Evolutionary conservation across 1,284 basidiomycete species (phyloP).

Genomic region (Bjerkandera adusta): DNA sequence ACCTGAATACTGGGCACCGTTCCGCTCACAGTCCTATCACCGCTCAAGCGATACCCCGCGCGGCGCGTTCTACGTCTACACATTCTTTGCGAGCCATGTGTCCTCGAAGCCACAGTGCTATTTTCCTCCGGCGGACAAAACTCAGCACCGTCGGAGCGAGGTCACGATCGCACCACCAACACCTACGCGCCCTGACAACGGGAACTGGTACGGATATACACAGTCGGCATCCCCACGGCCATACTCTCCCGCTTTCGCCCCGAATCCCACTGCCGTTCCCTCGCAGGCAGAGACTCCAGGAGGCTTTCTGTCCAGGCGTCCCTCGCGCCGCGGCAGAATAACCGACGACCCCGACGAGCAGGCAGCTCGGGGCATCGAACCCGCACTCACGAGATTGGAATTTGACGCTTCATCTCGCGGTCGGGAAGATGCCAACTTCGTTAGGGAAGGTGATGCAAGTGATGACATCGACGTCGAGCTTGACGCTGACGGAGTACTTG

Average conservation of each 20-base stretch:
- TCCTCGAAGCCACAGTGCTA: slow-evolving; percentile 6
- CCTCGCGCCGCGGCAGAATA: not conserved
- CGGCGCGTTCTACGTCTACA: slow-evolving; percentile 18
- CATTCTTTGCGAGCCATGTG: slow-evolving; percentile 18
- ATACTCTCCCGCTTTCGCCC: slow-evolving; percentile 9
- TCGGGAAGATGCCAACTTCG: no score
- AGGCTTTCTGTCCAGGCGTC: no score
- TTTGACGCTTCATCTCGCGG: no score
- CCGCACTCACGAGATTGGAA: not conserved
- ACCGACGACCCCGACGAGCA: no score
- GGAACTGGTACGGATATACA: slow-evolving; percentile 7
- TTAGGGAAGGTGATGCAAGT: no score
- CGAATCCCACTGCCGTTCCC: not conserved
- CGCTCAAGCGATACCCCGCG: not conserved
- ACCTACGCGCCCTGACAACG: not conserved
- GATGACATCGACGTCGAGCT: not conserved
- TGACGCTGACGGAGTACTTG: slow-evolving; percentile 8
- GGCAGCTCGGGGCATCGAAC: no score
- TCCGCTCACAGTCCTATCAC: slow-evolving; percentile 1
- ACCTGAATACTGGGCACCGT: slow-evolving; percentile 11
- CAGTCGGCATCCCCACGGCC: slow-evolving; percentile 6
- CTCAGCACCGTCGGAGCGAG: not conserved
- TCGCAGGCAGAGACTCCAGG: not conserved
- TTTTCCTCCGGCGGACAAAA: not conserved
- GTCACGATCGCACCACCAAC: not conserved